Conservation (phyloP, 768 basidiomycete genomes). For the Amanita phalloides region DNA sequence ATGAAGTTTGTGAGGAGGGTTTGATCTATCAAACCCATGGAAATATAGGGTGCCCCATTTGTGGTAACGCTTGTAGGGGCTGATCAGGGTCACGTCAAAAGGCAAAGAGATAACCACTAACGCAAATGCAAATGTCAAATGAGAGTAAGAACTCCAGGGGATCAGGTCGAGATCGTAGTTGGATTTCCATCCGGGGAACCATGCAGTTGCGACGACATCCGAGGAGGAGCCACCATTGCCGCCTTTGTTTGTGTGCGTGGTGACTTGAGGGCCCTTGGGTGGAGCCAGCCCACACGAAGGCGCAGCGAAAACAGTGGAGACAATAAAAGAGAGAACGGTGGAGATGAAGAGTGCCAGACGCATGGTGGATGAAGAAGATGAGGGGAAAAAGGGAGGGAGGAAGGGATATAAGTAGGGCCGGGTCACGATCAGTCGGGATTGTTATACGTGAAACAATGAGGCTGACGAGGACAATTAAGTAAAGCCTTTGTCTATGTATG, state of each 20-base stretch:
- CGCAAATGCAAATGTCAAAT: slow-evolving; percentile 40
- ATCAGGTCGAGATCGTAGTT: slow-evolving; percentile 30
- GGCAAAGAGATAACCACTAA: slow-evolving; percentile 13
- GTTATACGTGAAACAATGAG: neutral
- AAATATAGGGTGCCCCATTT: slow-evolving; percentile 19
- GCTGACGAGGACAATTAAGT: neutral
- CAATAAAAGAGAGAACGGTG: slow-evolving; percentile 19
- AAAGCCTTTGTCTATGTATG: no score
- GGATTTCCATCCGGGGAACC: slow-evolving; percentile 45
- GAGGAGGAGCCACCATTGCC: neutral
- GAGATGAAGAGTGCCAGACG: slow-evolving; percentile 6
- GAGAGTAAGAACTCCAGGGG: slow-evolving; percentile 45
- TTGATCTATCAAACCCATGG: slow-evolving; percentile 31
- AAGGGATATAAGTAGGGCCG: neutral
- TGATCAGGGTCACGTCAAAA: neutral
- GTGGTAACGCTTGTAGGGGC: slow-evolving; percentile 22
- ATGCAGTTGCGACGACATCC: slow-evolving; percentile 37
- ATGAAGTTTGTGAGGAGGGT: slow-evolving; percentile 47
- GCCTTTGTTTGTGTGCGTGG: neutral
- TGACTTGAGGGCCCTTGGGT: slow-evolving; percentile 6
- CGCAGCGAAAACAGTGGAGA: slow-evolving; percentile 16
- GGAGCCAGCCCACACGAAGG: slow-evolving; percentile 23
- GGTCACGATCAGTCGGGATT: neutral
- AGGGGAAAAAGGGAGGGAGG: slow-evolving; percentile 2
- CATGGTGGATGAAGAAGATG: slow-evolving; percentile 2